Evolutionary conservation across 352 stramenopile genomes (phyloP).

Genomic region (Pythium monospermum): DNA sequence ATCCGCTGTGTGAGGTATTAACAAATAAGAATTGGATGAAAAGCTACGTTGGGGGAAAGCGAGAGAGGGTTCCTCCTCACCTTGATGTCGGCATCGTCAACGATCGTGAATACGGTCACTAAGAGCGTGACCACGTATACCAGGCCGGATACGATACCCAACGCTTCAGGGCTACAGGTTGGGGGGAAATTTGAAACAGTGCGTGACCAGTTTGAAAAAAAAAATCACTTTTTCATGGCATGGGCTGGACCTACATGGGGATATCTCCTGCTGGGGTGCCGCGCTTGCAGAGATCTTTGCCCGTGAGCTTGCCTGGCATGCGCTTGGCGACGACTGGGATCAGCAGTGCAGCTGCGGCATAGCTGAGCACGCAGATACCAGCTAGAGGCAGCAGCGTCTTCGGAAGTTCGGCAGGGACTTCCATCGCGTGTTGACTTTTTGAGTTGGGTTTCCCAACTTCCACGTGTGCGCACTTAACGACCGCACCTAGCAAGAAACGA

Average conservation of each 20-base stretch:
- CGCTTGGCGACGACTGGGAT: constrained; percentile 52
- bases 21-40: background rate
- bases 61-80: constrained; percentile 10
- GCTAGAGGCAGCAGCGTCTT: constrained; percentile 42
- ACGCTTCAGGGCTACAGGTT: constrained; percentile 73
- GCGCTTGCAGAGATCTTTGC: constrained; percentile 92
- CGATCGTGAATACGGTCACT: constrained; percentile 62
- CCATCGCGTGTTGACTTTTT: background rate
- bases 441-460: constrained; percentile 2
- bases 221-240: too few relatives aligned
- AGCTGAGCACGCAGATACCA: constrained; percentile 53
- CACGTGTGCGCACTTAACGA: constrained; percentile 19
- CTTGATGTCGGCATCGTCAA: constrained; percentile 61
- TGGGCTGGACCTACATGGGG: constrained; percentile 81
- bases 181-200: too few relatives aligned
- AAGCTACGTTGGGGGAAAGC: background rate
- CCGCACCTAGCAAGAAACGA: background rate
- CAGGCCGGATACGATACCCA: constrained; percentile 84
- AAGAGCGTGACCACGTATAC: constrained; percentile 78
- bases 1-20: constrained; percentile 34
- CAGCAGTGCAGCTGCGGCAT: constrained; percentile 49
- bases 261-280: constrained; percentile 83
- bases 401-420: constrained; percentile 31
- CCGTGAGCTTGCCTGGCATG: constrained; percentile 81
- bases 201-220: too few relatives aligned